These are phyloP conservation scores for Acanthamoeba healyi DNA, from an alignment of 208 protist species.

Conservation along the genomic window DNA sequence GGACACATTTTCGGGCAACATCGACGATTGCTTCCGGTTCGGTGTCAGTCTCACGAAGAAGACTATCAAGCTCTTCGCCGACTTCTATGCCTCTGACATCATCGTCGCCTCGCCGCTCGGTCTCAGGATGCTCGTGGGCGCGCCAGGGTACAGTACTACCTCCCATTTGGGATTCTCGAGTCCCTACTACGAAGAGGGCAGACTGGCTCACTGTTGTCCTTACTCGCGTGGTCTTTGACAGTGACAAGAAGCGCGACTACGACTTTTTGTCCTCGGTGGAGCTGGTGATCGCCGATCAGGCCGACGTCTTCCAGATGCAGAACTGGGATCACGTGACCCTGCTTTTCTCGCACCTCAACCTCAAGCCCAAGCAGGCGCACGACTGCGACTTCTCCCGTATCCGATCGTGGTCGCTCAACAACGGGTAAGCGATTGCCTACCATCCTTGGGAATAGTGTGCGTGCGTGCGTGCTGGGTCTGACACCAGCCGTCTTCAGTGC, in stretches of 20 bases:
- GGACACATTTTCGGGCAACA: conserved; percentile 96
- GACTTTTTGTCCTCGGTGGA: conserved; percentile 96
- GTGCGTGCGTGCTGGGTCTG: too few relatives aligned
- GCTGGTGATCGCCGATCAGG: conserved; percentile 95
- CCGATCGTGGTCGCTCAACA: conserved; percentile 66
- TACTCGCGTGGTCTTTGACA: too few relatives aligned
- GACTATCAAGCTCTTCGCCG: conserved; percentile 92
- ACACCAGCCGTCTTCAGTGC: conserved; percentile 85
- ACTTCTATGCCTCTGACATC: conserved; percentile 95
- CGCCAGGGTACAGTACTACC: conserved; percentile 48
- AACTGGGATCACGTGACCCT: conserved; percentile 96
- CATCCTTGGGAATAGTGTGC: too few relatives aligned
- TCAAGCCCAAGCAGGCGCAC: conserved; percentile 77
- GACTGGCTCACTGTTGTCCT: too few relatives aligned
- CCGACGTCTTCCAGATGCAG: conserved; percentile 96
- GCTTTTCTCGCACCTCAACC: conserved; percentile 94
- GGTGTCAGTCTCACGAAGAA: conserved; percentile 91
- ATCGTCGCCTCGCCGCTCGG: conserved; percentile 97
- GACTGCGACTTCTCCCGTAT: conserved; percentile 88
- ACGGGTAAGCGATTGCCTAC: too few relatives aligned
- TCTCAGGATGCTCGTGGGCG: conserved; percentile 87
- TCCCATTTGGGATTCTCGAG: too few relatives aligned
- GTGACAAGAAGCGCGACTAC: conserved; percentile 86
- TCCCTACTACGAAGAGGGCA: too few relatives aligned
- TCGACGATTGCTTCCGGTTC: conserved; percentile 96